A percentile compares a stretch with the other conserved stretches of the same genome.
Conservation (phyloP, 2,329 filamentous ascomycete genomes). For the Beauveria caledonica region DNA sequence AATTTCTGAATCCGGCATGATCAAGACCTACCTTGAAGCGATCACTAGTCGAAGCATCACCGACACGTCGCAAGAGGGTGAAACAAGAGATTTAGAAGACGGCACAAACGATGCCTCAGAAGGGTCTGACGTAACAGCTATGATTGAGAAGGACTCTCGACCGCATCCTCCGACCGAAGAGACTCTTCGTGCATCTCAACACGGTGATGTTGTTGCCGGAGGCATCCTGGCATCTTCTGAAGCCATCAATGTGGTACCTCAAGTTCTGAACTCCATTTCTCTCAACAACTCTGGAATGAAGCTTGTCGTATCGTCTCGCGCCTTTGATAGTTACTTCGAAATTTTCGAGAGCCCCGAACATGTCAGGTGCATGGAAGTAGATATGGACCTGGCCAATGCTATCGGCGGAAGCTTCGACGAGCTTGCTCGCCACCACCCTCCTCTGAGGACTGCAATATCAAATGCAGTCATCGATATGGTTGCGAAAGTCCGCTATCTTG, state of each 20-base stretch:
- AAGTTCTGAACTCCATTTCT: constrained; percentile 87
- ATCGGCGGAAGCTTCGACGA: constrained; percentile 89
- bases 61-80: constrained; percentile 11
- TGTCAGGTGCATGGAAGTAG: constrained; percentile 72
- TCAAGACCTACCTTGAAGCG: constrained; percentile 75
- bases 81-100: constrained; percentile 17
- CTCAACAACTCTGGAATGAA: constrained; percentile 82
- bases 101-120: constrained; percentile 30
- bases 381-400: constrained; percentile 58
- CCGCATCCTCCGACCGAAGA: constrained; percentile 46
- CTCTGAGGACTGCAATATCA: constrained; percentile 70
- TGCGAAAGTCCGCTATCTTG: constrained; percentile 67
- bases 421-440: constrained; percentile 84
- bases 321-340: constrained; percentile 81
- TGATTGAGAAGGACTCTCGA: constrained; percentile 29
- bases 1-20: constrained; percentile 87
- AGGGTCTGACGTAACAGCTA: constrained; percentile 31
- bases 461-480: constrained; percentile 87
- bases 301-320: constrained; percentile 74
- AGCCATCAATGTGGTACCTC: constrained; percentile 77
- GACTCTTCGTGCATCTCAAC: constrained; percentile 36
- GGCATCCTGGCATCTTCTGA: constrained; percentile 84
- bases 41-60: constrained; percentile 52
- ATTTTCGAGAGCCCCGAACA: constrained; percentile 94
- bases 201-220: constrained; percentile 41